A percentile compares a stretch with the other conserved stretches of the same genome.
Evolutionary conservation across 176 grass and related monocot species (phyloP).

Genomic region (bread wheat (Triticum aestivum)): IWGSC_CS_RefSeq_v2.1 NC_057808.1:300310089-300310588

Average conservation of each 20-base stretch:
- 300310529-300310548: neutral
- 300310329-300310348: slow-evolving; percentile 22
- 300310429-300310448: slow-evolving; percentile 1
- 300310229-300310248: neutral
- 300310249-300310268: slow-evolving; percentile 26
- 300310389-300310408: neutral
- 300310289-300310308: slow-evolving; percentile 28
- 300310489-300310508: neutral
- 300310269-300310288: neutral
- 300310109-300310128: slow-evolving; percentile 18
- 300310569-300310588: neutral
- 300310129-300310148: slow-evolving; percentile 47
- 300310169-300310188: slow-evolving; percentile 85
- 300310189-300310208: slow-evolving; percentile 72
- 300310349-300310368: slow-evolving; percentile 37
- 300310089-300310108: slow-evolving; percentile 5
- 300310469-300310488: neutral
- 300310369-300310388: slow-evolving; percentile 51
- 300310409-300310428: slow-evolving; percentile 2
- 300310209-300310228: slow-evolving; percentile 64
- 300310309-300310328: slow-evolving; percentile 23
- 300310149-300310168: slow-evolving; percentile 83
- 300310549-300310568: neutral
- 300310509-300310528: neutral
- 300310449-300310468: neutral